These are phyloP conservation scores for Bipolaris sorokiniana DNA, from an alignment of 2,329 filamentous ascomycete species.

Conservation along the genomic window DNA sequence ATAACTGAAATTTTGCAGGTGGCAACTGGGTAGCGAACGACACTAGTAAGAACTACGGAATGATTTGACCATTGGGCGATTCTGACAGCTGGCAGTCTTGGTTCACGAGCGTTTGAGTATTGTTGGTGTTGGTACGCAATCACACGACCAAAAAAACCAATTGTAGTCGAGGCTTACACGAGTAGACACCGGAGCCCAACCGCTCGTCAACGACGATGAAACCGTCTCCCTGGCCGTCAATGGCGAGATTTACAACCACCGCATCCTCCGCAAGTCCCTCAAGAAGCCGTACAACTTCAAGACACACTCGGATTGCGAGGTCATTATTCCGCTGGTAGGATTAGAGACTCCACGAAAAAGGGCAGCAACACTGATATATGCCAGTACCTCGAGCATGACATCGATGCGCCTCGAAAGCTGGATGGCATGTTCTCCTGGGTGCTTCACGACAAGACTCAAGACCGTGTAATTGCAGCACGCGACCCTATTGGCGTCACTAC, in stretches of 20 bases:
- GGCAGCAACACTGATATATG: constrained; percentile 24
- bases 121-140: constrained; percentile 83
- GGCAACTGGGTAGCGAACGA: constrained; percentile 88
- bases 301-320: constrained; percentile 97
- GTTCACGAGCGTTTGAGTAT: constrained; percentile 98
- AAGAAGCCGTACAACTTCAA: constrained; percentile 93
- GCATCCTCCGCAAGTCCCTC: constrained; percentile 85
- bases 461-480: constrained; percentile 90
- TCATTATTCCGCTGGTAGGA: constrained; percentile 93
- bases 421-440: constrained; percentile 99
- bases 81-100: constrained; percentile 62
- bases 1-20: constrained; percentile 61
- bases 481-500: constrained; percentile 98
- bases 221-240: constrained; percentile 94
- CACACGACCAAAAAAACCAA: constrained; percentile 32
- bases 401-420: constrained; percentile 89
- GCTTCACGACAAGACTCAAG: constrained; percentile 91
- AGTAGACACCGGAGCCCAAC: constrained; percentile 91
- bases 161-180: constrained; percentile 27
- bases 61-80: constrained; percentile 15
- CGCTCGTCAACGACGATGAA: constrained; percentile 88
- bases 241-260: constrained; percentile 99
- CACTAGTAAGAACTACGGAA: constrained; percentile 69
- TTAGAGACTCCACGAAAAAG: not conserved
- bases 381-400: constrained; percentile 88